Percentiles rank a stretch among this genome's conserved stretches.
Evolutionary conservation across 352 stramenopile genomes (phyloP).

Genomic region (Phytophthora colocasiae): DNA sequence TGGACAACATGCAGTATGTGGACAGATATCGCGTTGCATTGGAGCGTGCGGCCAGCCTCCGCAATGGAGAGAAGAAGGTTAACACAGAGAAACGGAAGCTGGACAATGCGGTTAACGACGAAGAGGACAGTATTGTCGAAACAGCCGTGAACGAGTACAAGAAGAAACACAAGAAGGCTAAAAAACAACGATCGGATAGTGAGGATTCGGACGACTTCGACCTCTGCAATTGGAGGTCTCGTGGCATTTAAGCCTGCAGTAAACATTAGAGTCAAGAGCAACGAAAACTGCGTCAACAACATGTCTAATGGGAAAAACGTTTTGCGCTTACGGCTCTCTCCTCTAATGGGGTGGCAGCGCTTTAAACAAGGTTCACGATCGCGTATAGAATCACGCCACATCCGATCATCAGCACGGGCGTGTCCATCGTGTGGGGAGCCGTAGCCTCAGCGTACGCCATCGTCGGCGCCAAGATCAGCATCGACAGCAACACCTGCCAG

Average conservation of each 20-base stretch:
- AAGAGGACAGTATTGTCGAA: conserved; percentile 13
- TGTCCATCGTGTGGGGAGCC: conserved; percentile 88
- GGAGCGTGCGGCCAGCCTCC: conserved; percentile 39
- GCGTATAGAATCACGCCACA: conserved; percentile 77
- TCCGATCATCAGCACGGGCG: conserved; percentile 84
- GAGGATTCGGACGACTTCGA: conserved; percentile 45
- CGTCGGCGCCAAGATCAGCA: conserved; percentile 79
- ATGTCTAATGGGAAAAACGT: conserved; percentile 26
- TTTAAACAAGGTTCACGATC: conserved; percentile 48
- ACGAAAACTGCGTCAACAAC: conserved; percentile 19
- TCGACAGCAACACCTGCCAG: conserved; percentile 76
- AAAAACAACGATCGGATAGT: conserved; percentile 26
- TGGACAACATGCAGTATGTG: conserved; percentile 78
- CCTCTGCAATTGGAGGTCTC: conserved; percentile 56
- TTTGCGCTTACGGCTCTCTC: conserved; percentile 17
- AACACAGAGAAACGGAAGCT: conserved; percentile 31
- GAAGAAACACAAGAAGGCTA: conserved; percentile 32
- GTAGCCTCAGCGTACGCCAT: conserved; percentile 89
- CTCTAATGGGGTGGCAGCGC: conserved; percentile 14
- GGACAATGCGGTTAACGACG: conserved; percentile 15
- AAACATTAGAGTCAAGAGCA: background rate
- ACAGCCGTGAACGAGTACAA: conserved; percentile 35
- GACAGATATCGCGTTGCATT: conserved; percentile 64
- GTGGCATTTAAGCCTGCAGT: conserved; percentile 31
- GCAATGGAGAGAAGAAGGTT: conserved; percentile 15